These are phyloP conservation scores for Cyberlindnera mycetangii DNA, from an alignment of 805 yeast genomes.

Conservation along the genomic window DNA sequence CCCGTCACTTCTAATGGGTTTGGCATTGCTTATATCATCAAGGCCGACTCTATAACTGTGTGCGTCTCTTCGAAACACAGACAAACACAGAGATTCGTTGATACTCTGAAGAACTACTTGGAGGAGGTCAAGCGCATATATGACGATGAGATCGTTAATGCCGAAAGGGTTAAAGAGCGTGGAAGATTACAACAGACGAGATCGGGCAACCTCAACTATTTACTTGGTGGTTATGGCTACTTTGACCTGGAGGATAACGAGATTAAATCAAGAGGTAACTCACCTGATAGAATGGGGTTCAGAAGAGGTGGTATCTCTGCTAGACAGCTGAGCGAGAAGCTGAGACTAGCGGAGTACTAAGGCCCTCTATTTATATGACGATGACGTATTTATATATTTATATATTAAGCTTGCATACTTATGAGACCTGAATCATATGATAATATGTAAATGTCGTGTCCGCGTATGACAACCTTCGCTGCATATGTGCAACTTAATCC, in stretches of 20 bases:
- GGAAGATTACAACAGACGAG: conserved; percentile 29
- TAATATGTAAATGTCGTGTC: too few relatives aligned
- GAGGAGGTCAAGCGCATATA: conserved; percentile 54
- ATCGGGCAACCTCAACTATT: conserved; percentile 36
- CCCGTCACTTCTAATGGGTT: conserved; percentile 89
- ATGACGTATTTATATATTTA: too few relatives aligned
- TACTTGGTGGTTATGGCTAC: conserved; percentile 85
- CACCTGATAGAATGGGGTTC: conserved; percentile 26
- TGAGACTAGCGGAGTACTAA: conserved; percentile 30
- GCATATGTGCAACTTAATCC: too few relatives aligned
- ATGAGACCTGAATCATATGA: neutral
- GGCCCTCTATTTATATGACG: too few relatives aligned
- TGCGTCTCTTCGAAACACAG: conserved; percentile 87
- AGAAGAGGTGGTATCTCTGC: conserved; percentile 25
- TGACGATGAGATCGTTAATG: conserved; percentile 28
- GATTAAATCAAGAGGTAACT: conserved; percentile 43
- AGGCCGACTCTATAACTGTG: conserved; percentile 71
- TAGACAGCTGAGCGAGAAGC: conserved; percentile 28
- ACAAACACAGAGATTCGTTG: conserved; percentile 76
- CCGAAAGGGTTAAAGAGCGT: conserved; percentile 20
- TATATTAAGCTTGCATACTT: too few relatives aligned
- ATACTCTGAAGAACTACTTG: conserved; percentile 61
- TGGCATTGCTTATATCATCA: conserved; percentile 90
- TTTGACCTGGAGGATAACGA: conserved; percentile 69
- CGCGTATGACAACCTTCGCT: too few relatives aligned